Evolutionary conservation across 2,329 filamentous ascomycete genomes (phyloP), one percentile per base, ranked within the genome.

Genomic region (Claviceps sp.): DNA sequence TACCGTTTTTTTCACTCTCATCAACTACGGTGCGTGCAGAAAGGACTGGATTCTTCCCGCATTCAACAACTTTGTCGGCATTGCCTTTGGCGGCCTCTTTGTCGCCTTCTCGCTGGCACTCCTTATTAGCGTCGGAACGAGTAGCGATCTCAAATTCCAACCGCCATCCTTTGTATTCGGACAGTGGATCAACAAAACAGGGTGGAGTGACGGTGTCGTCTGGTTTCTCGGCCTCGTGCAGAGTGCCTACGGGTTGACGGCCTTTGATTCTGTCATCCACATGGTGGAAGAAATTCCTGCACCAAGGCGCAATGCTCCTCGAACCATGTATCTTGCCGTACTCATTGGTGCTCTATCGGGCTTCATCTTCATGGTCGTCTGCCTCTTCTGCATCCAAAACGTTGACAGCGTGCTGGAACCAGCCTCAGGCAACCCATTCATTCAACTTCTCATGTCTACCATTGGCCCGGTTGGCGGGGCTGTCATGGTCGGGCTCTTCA

Each of bases 221-320:
- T 80, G 75, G 75, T 80, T 81, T 56, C 72, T 73, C 0, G 77
- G 77, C 4, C 70, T 81, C 1, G 68, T 80, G 0, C 77, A 80
- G 56, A 72, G 74, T 1, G 77, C 77, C 0, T 80, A 80, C 51
- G 77, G 59, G 2, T 62, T 78, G 16, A 78, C 75, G 0, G 77
- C 76, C 1, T 80, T 80, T 55, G 77, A 81, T 57, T 74, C 76
- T 0, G 76, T 77, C 38, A 77, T 80, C 40, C 77, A 81, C 59
- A 72, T 80, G 67, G 73, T 77, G 2, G 77, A 80, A 56, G 76
- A 80, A 57, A 75, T 80, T 1, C 76, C 76, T 1, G 63, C 68
- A 4, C 76, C 77, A 1, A 64, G 74, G 34, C 71, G 64, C 39
- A 77, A 76, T 52, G 73, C 71, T 0, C 77, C 77, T 0, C 66